Base-by-base conservation (phyloP, 2,329 filamentous ascomycete species). In the Hymenoscyphus infarciens region DNA sequence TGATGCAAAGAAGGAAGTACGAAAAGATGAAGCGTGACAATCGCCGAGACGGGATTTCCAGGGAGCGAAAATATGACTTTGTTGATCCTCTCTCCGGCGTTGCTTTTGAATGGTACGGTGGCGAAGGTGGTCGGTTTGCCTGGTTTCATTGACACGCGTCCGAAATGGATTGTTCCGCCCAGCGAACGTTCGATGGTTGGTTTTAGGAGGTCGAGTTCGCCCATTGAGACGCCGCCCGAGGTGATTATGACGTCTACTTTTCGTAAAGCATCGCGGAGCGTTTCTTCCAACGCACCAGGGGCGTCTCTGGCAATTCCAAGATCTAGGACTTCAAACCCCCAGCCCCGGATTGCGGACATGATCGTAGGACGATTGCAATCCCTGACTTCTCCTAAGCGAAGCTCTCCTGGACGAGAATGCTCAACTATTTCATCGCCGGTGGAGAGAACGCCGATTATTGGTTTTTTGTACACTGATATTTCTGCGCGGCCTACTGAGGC, bases 111-210 rank as follows among this genome's bases (percentile, higher is more conserved):
- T 1, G 91, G 87, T 0, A 98, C 83, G 0, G 92, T 97, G 2
- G 95, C 95, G 75, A 99, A 99, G 0, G 95, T 99, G 0, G 93
- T 97, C 1, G 95, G 95, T 77, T 98, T 99, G 4, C 95, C 95
- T 0, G 95, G 95, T 79, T 99, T 99, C 95, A 99, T 98, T 61
- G 89, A 85, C 2, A 99, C 95, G 2, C 95, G 89, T 27, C 95
- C 95, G 70, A 99, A 99, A 76, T 97, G 95, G 68, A 99, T 97
- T 0, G 88, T 95, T 7, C 95, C 95, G 62, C 92, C 92, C 0
- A 99, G 84, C 1, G 87, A 82, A 52, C 94, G 88, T 79, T 98
- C 95, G 70, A 99, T 91, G 0, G 94, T 98, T 0, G 95, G 94
- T 75, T 99, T 99, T 22, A 99, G 85, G 7, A 99, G 87, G 75